Percentiles rank a stretch among this genome's conserved stretches.
Evolutionary conservation across 257 asterid species (phyloP).

Genomic region (Nicotiana obtusifolia): DNA sequence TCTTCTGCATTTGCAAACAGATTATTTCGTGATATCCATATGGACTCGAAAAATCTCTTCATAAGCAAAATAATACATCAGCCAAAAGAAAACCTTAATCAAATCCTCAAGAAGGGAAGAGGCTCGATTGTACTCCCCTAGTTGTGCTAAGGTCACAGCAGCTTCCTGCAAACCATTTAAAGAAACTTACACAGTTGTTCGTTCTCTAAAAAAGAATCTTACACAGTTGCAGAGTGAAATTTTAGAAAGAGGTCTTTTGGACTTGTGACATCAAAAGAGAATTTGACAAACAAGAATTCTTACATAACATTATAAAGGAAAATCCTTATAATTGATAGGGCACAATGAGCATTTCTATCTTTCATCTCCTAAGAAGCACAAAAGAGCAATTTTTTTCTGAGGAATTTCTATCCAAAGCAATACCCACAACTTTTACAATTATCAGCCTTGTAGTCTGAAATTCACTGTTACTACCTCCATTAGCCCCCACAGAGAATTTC

Average conservation of each 20-base stretch:
- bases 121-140: conserved; percentile 73
- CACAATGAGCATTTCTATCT: not conserved
- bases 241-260: not conserved
- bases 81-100: conserved; percentile 49
- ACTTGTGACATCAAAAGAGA: not conserved
- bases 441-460: not conserved
- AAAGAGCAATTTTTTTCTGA: not conserved
- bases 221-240: conserved; percentile 11
- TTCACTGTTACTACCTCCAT: not conserved
- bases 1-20: conserved; percentile 46
- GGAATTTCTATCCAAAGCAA: not conserved
- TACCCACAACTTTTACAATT: not conserved
- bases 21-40: conserved; percentile 9
- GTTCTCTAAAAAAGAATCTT: not conserved
- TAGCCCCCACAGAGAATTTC: not conserved
- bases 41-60: conserved; percentile 8
- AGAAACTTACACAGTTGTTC: conserved; percentile 10
- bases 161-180: conserved; percentile 57
- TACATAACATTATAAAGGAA: not conserved
- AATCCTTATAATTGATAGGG: not conserved
- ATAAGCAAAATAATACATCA: conserved; percentile 13
- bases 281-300: conserved; percentile 2
- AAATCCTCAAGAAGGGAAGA: conserved; percentile 64
- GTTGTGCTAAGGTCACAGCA: conserved; percentile 79
- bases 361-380: not conserved